These are phyloP conservation scores for Lichtheimia hyalospora DNA, from an alignment of 371 early-diverging fungal genomes.

Conservation along the genomic window DNA sequence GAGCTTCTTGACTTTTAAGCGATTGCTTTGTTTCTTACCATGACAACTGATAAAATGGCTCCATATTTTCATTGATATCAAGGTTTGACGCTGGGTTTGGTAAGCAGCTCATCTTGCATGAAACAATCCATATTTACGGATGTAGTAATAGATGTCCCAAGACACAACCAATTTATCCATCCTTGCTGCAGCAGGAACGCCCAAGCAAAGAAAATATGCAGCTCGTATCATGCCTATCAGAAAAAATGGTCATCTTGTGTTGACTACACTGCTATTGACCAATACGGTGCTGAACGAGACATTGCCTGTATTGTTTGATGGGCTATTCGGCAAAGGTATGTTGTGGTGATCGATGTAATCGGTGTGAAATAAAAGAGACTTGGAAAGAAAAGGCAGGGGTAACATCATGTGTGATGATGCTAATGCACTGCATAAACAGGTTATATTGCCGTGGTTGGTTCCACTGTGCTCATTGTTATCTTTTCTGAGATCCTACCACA, in stretches of 20 bases:
- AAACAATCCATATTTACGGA: not conserved
- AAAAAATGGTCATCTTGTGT: conserved; percentile 68
- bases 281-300: conserved; percentile 87
- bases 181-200: conserved; percentile 63
- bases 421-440: conserved; percentile 32
- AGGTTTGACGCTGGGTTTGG: conserved; percentile 45
- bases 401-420: not conserved
- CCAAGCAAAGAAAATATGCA: conserved; percentile 59
- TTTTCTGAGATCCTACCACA: conserved; percentile 91
- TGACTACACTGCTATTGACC: conserved; percentile 74
- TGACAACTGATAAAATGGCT: not conserved
- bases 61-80: not conserved
- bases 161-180: conserved; percentile 62
- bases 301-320: conserved; percentile 77
- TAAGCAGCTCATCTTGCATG: conserved; percentile 8
- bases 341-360: conserved; percentile 29
- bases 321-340: conserved; percentile 52
- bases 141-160: conserved; percentile 58
- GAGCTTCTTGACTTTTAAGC: conserved; percentile 1
- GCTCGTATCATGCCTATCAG: conserved; percentile 65
- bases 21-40: not conserved
- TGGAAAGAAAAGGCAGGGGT: not conserved
- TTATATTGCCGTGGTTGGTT: conserved; percentile 71
- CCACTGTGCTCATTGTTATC: conserved; percentile 74
- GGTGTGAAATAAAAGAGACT: conserved; percentile 10